Evolutionary conservation across 805 yeast genomes (phyloP), one percentile per base, ranked within the genome.

Genomic region (Hermanozyma aechmeae): DNA sequence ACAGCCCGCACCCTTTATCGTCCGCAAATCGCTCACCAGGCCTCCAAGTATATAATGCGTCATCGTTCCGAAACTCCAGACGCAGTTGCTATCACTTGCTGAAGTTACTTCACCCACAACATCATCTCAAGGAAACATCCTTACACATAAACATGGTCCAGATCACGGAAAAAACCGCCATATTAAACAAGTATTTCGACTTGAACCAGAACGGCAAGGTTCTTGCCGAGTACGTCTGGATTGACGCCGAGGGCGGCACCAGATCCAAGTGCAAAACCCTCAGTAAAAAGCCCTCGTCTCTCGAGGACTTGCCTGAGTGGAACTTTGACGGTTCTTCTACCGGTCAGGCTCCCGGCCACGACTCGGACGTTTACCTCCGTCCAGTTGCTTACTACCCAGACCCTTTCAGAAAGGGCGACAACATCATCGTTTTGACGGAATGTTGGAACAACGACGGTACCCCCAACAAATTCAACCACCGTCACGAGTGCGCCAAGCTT

Each of bases 241-340:
- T 92, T 46, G 98, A 92, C 57, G 83, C 95, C 45, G 71, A 80
- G 42, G 95, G 95, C 55, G 73, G 77, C 51, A 59, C 86, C 49
- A 83, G 98, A 68, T 84, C 96, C 38, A 92, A 92, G 70, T 86
- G 95, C 65, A 82, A 79, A 63, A 92, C 98, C 33, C 67, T 92
- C 43, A 51, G 50, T 50, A 73, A 76, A 62, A 69, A 63, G 51
- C 80, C 92, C 31, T 52, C 73, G 26, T 67, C 80, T 21, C 65
- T 85, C 31, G 89, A 81, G 38, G 94, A 92, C 53, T 71, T 92
- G 48, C 96, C 97, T 45, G 96, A 89, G 65, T 92, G 98, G 98
- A 92, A 92, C 73, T 92, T 92, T 51, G 98, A 92, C 60, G 98
- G 98, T 63, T 87, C 97, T 25, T 87, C 97, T 19, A 92, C 98